These are phyloP conservation scores for Lenzites betulinus DNA, from an alignment of 768 basidiomycete species.

Conservation along the genomic window DNA sequence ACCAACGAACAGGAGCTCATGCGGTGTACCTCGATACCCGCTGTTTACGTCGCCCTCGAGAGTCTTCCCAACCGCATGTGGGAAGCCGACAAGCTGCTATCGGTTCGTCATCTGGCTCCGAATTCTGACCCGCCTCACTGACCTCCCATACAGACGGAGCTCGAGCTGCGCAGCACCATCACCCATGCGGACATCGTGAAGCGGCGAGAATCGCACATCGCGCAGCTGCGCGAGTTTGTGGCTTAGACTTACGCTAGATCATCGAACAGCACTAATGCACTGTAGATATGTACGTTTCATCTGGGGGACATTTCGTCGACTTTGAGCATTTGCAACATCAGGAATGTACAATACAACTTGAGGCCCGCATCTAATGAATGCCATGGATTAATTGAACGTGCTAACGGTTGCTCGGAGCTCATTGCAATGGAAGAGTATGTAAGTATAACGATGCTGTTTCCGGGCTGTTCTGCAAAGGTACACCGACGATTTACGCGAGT, in stretches of 20 bases:
- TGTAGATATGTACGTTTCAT: conserved; percentile 3
- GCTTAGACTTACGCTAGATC: conserved; percentile 15
- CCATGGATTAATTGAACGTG: background rate
- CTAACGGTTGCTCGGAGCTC: too few relatives aligned
- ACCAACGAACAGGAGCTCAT: conserved; percentile 83
- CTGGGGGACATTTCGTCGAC: background rate
- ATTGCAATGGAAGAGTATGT: too few relatives aligned
- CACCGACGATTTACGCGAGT: too few relatives aligned
- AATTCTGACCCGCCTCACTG: background rate
- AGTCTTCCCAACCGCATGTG: conserved; percentile 92
- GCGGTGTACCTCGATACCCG: conserved; percentile 80
- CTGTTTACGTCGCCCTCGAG: conserved; percentile 87
- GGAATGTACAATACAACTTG: background rate
- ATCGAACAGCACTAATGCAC: conserved; percentile 2
- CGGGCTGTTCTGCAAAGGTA: too few relatives aligned
- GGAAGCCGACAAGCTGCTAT: conserved; percentile 87
- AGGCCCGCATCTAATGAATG: background rate
- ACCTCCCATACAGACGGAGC: conserved; percentile 23
- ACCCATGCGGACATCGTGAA: conserved; percentile 57
- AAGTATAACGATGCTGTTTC: too few relatives aligned
- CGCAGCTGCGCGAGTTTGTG: conserved; percentile 22
- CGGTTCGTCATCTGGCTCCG: conserved; percentile 50
- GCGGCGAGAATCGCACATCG: conserved; percentile 54
- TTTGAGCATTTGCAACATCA: background rate
- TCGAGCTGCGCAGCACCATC: conserved; percentile 55